Conservation (phyloP, 2,329 filamentous ascomycete genomes). For the Diaporthe sp. region DNA sequence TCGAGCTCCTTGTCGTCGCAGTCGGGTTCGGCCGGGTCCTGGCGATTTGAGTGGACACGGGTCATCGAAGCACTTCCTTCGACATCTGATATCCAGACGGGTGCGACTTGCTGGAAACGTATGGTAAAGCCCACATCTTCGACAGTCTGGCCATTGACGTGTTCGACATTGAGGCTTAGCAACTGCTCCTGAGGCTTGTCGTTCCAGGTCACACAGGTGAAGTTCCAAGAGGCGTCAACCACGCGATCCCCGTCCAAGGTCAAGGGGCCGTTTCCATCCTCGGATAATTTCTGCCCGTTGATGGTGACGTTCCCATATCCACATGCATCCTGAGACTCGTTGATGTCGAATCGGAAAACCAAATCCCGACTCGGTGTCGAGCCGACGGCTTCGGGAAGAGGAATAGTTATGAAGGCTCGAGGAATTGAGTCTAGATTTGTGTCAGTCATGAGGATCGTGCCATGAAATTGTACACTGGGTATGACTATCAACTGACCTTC, state of each 20-base stretch:
- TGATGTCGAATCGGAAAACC: constrained; percentile 59
- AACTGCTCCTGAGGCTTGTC: constrained; percentile 58
- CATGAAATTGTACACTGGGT: not conserved
- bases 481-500: constrained; percentile 16
- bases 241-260: constrained; percentile 54
- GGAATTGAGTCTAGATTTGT: constrained; percentile 42
- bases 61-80: constrained; percentile 56
- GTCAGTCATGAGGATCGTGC: not conserved
- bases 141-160: constrained; percentile 57
- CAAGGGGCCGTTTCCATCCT: constrained; percentile 60
- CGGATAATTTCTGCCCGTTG: constrained; percentile 59
- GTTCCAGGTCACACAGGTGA: constrained; percentile 60
- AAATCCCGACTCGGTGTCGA: not conserved
- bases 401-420: constrained; percentile 46
- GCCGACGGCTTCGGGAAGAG: constrained; percentile 43
- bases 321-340: constrained; percentile 61
- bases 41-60: constrained; percentile 43
- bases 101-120: constrained; percentile 61
- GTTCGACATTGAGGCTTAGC: constrained; percentile 59
- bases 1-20: constrained; percentile 46
- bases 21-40: constrained; percentile 43
- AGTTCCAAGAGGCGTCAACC: constrained; percentile 62
- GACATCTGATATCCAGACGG: constrained; percentile 59
- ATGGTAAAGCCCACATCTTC: constrained; percentile 57
- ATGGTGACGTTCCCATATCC: constrained; percentile 62